Percentiles rank a stretch among this genome's conserved stretches.
These are phyloP conservation scores for Ophiostoma triangulosporum DNA, from an alignment of 2,329 filamentous ascomycete genomes.

Conservation along the genomic window DNA sequence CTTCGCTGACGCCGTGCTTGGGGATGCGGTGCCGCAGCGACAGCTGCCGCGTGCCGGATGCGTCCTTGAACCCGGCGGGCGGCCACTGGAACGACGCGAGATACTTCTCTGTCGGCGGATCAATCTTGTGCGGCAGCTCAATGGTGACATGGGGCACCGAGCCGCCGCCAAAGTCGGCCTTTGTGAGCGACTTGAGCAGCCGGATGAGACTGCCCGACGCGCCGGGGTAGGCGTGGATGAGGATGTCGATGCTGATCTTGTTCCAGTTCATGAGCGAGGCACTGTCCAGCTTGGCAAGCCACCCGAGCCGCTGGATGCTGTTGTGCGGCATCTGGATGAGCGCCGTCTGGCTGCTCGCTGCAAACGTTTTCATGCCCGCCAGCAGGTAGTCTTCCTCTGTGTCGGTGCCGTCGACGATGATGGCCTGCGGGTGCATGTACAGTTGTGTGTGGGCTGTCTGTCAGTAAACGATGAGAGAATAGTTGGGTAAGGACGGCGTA, in stretches of 20 bases:
- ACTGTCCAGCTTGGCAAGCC: slow-evolving; percentile 68
- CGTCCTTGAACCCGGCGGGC: slow-evolving; percentile 26
- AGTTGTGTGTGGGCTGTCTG: slow-evolving; percentile 48
- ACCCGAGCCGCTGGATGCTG: slow-evolving; percentile 50
- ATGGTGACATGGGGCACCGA: slow-evolving; percentile 64
- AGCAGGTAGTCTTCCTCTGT: slow-evolving; percentile 58
- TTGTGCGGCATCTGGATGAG: slow-evolving; percentile 62
- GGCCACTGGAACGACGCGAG: slow-evolving; percentile 58
- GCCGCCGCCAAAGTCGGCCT: slow-evolving; percentile 62
- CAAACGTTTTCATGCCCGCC: slow-evolving; percentile 42
- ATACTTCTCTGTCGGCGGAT: slow-evolving; percentile 49
- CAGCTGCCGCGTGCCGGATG: slow-evolving; percentile 38
- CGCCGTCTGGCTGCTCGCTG: slow-evolving; percentile 38
- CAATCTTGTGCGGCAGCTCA: slow-evolving; percentile 62
- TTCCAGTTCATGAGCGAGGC: slow-evolving; percentile 64
- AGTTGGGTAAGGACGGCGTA: slow-evolving; percentile 20
- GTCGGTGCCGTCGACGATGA: slow-evolving; percentile 55
- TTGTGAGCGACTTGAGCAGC: slow-evolving; percentile 60
- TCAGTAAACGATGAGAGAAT: slow-evolving; percentile 10
- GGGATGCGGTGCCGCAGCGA: slow-evolving; percentile 64
- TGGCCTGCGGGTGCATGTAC: slow-evolving; percentile 64
- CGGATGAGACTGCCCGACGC: slow-evolving; percentile 64
- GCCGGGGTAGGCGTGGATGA: slow-evolving; percentile 60
- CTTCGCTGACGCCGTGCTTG: slow-evolving; percentile 42
- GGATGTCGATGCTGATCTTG: slow-evolving; percentile 61